Conservation (phyloP, 164 flowering plant species). For the Magnolia kwangsiensis region DNA sequence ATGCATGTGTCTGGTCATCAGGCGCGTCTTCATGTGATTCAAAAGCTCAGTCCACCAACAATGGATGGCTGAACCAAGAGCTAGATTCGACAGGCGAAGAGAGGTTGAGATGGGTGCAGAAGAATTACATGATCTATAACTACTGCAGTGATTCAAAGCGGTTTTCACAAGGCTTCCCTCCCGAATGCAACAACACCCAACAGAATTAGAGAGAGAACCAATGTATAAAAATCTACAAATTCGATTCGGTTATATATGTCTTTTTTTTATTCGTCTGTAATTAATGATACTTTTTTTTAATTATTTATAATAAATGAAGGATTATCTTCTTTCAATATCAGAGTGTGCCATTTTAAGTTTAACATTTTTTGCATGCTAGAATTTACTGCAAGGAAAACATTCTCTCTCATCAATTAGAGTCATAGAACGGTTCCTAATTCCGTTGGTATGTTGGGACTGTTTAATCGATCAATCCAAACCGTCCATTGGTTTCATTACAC, state of each 20-base stretch:
- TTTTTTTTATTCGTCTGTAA: background rate
- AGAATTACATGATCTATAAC: slow-evolving; percentile 11
- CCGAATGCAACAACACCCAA: slow-evolving; percentile 4
- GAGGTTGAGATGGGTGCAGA: slow-evolving; percentile 11
- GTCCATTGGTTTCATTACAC: too few species aligned
- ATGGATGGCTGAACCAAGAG: slow-evolving; percentile 6
- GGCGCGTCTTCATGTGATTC: background rate
- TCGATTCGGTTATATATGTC: background rate
- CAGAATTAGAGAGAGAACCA: background rate
- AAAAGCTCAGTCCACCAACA: background rate
- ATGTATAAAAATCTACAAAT: background rate
- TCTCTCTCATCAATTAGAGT: too few species aligned
- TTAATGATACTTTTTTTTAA: background rate
- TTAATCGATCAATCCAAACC: too few species aligned
- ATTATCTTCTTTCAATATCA: background rate
- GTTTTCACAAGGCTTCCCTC: slow-evolving; percentile 7
- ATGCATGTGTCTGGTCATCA: slow-evolving; percentile 5
- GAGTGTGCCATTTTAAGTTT: background rate
- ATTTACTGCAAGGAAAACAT: too few species aligned
- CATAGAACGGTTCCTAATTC: too few species aligned
- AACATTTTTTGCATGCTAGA: too few species aligned
- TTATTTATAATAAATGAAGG: background rate
- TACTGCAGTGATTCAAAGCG: slow-evolving; percentile 7
- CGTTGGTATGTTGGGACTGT: too few species aligned
- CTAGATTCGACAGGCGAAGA: background rate